Conservation (phyloP, 1,139 yeast genomes). For the Scheffersomyces quercinus region DNA sequence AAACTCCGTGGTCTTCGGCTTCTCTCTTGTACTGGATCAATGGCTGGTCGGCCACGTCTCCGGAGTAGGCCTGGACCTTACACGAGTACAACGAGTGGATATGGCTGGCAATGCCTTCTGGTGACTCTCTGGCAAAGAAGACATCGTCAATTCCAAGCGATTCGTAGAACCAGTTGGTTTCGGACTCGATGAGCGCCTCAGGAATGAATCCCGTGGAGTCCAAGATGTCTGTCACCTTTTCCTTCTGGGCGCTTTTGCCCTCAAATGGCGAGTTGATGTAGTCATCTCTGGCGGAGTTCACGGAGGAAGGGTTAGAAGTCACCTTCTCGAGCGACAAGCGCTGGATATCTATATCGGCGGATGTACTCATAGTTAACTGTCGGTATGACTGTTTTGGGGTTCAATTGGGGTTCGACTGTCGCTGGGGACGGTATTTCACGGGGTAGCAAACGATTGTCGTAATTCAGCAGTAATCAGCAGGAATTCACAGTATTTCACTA, state of each 20-base stretch:
- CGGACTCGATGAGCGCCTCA: conserved; percentile 78
- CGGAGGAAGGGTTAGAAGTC: conserved; percentile 34
- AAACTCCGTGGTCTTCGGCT: conserved; percentile 85
- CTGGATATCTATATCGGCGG: conserved; percentile 21
- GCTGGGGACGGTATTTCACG: no score
- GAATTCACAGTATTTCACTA: no score
- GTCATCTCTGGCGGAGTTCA: conserved; percentile 48
- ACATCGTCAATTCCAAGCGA: conserved; percentile 88
- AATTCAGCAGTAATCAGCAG: no score
- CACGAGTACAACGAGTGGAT: conserved; percentile 88
- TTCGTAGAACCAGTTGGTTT: conserved; percentile 88
- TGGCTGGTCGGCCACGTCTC: conserved; percentile 34
- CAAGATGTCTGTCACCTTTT: conserved; percentile 76
- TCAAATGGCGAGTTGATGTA: conserved; percentile 75
- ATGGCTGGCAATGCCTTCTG: conserved; percentile 79
- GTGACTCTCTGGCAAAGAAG: conserved; percentile 84
- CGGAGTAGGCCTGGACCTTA: conserved; percentile 80
- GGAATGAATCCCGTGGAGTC: conserved; percentile 90
- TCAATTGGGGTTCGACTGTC: no score
- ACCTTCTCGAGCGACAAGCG: conserved; percentile 26
- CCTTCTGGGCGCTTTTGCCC: conserved; percentile 81
- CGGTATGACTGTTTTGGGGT: no score
- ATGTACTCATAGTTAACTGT: conserved; percentile 4
- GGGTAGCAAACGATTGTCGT: no score
- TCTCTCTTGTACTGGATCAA: conserved; percentile 75